Base-by-base conservation (phyloP, 257 asterid species). In the Solanum neorickii region DNA sequence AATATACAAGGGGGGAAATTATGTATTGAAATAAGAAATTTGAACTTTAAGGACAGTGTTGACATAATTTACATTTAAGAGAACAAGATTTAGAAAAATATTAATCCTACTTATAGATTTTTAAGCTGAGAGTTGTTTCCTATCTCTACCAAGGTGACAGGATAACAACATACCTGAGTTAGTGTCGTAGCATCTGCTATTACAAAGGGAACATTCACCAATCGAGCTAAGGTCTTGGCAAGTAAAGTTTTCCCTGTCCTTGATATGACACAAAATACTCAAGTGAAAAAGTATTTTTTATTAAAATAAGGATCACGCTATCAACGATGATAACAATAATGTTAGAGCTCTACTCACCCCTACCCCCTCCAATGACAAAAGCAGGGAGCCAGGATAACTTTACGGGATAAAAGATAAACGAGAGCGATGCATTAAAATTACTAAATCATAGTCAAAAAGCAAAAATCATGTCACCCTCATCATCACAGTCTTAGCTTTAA, bases 211-310 rank as follows among this genome's bases (percentile, higher is more conserved):
- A 97, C 99, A 83, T 96, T 97, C 87, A 97, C 99, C 90, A 97
- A 88, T 83, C 98, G 96, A 62, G 99, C 99, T 95, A 97, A 93
- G 90, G 98, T 97, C 91, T 96, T 97, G 85, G 99, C 98, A 87
- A 97, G 99, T 92, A 96, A 94, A 87, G 99, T 97, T 91, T 97
- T 97, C 94, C 99, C 99, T 97, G 99, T 97, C 98, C 98, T 94
- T 95, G 91, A 93, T 88, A 93, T 80, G 90, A 90, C 92, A 91
- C 87, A 85, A 88, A 89, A 86, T 87, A 87, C 92, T 92, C 83
- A 94, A 89, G 94, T 92, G 92, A 93, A 94, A 92, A 94, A 90
- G 93, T 89, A 90, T 56, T 86, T 89, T 56, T 83, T 92, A 46
- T 76, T 73, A 52, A 69, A 73, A 46, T 66, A 47, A 29, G 68